Evolutionary conservation across 148 eudicot species (phyloP).

Genomic region (Talinum fruticosum): DNA sequence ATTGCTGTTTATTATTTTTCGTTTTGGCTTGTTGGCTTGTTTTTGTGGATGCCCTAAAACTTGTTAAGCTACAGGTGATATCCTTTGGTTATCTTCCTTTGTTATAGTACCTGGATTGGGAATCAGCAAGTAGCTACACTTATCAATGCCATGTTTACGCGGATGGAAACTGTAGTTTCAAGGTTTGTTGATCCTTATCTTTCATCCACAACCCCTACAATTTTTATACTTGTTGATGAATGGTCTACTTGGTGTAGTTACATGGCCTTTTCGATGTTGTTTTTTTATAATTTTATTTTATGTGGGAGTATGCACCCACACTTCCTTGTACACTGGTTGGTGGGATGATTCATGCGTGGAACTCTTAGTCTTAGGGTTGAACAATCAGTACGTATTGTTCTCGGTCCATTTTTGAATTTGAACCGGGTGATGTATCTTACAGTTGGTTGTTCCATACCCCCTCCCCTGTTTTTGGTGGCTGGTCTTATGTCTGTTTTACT

Average conservation of each 20-base stretch:
- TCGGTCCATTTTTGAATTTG: not conserved
- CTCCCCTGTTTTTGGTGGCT: not conserved
- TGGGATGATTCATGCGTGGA: not conserved
- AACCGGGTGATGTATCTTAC: not conserved
- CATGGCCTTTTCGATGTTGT: not conserved
- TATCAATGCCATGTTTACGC: slow-evolving; percentile 56
- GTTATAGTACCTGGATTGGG: slow-evolving; percentile 66
- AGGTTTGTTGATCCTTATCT: slow-evolving; percentile 37
- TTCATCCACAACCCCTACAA: no score
- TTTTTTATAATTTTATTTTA: not conserved
- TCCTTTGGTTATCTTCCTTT: slow-evolving; percentile 2
- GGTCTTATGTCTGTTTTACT: not conserved
- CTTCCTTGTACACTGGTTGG: not conserved
- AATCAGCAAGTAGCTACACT: slow-evolving; percentile 42
- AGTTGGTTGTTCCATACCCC: not conserved
- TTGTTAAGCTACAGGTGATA: not conserved
- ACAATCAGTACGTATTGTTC: not conserved
- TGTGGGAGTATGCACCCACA: not conserved
- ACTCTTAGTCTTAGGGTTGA: no score
- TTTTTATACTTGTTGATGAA: not conserved
- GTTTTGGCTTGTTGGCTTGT: not conserved
- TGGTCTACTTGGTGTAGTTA: not conserved
- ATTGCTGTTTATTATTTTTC: not conserved
- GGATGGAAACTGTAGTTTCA: slow-evolving; percentile 52
- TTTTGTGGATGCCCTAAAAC: slow-evolving; percentile 6